Evolutionary conservation across 2,329 filamentous ascomycete genomes (phyloP).

Genomic region (Cercospora canescens): DNA sequence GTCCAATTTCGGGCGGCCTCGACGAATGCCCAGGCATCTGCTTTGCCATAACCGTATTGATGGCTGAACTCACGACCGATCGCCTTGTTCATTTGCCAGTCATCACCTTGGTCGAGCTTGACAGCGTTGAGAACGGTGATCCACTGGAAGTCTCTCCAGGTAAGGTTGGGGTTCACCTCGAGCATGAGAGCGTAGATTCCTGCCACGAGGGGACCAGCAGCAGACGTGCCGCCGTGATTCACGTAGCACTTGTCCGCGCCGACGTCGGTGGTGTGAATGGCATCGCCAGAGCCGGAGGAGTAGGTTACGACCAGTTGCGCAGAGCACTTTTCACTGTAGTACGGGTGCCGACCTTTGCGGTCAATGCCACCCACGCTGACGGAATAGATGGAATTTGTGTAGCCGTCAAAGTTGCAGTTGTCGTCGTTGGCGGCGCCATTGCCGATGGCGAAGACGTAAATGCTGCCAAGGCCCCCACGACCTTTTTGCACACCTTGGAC

Average conservation of each 20-base stretch:
- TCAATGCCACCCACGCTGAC: constrained; percentile 95
- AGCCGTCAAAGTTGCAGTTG: constrained; percentile 99
- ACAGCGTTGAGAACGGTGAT: constrained; percentile 82
- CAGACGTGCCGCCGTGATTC: constrained; percentile 91
- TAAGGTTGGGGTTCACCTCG: constrained; percentile 79
- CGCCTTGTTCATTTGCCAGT: constrained; percentile 74
- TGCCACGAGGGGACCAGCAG: constrained; percentile 87
- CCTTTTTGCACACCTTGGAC: constrained; percentile 89
- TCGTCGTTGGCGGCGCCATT: constrained; percentile 86
- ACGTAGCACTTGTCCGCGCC: constrained; percentile 74
- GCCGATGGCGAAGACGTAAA: constrained; percentile 95
- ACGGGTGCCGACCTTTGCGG: constrained; percentile 81
- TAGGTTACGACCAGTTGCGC: constrained; percentile 95
- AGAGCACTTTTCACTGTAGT: constrained; percentile 95
- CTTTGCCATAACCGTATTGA: constrained; percentile 92
- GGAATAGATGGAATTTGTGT: constrained; percentile 99
- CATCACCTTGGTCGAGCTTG: constrained; percentile 72
- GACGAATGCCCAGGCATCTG: constrained; percentile 83
- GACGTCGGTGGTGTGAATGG: constrained; percentile 96
- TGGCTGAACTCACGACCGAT: constrained; percentile 89
- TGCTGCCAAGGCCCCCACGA: constrained; percentile 77
- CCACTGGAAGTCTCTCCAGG: constrained; percentile 94
- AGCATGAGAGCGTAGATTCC: constrained; percentile 89
- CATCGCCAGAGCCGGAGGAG: constrained; percentile 83
- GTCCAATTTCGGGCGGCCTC: constrained; percentile 83